phyloP scores from a whole-genome alignment of 352 stramenopile genomes.

The Globisporangium perplexum region DNA sequence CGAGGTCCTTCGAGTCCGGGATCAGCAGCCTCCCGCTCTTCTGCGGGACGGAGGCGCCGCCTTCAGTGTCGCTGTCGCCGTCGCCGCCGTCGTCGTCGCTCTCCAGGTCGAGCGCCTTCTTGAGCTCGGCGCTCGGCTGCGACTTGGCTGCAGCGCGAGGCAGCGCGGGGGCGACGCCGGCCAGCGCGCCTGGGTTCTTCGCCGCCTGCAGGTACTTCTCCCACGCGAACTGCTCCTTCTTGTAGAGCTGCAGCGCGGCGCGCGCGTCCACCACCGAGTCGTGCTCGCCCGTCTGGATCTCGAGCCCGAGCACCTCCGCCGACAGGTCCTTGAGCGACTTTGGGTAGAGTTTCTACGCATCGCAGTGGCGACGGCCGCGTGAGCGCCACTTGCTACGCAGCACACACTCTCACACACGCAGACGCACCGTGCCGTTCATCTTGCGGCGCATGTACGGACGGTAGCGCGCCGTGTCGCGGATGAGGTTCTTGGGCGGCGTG shows the following conservation, averaged over 20 bases:
- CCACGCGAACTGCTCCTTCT: constrained; percentile 77
- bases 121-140: constrained; percentile 16
- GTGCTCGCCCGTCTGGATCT: constrained; percentile 83
- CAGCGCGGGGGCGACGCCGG: constrained; percentile 41
- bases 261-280: constrained; percentile 86
- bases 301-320: constrained; percentile 51
- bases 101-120: constrained; percentile 17
- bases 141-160: constrained; percentile 23
- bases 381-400: too few relatives aligned
- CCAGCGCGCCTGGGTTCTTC: constrained; percentile 48
- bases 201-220: constrained; percentile 76
- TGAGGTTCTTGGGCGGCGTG: constrained; percentile 67
- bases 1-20: constrained; percentile 56
- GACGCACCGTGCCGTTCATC: constrained; percentile 72
- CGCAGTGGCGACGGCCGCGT: not conserved
- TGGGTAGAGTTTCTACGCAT: constrained; percentile 74
- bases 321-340: constrained; percentile 78
- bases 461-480: constrained; percentile 81
- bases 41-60: constrained; percentile 7
- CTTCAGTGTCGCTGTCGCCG: constrained; percentile 15
- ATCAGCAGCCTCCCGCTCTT: constrained; percentile 23
- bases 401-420: too few relatives aligned
- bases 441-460: constrained; percentile 84
- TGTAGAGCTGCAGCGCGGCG: constrained; percentile 73
- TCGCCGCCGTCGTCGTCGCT: constrained; percentile 31